Evolutionary conservation across 352 stramenopile species (phyloP), one percentile per base, ranked within the genome.

Genomic region (Phytophthora citrophthora): DNA sequence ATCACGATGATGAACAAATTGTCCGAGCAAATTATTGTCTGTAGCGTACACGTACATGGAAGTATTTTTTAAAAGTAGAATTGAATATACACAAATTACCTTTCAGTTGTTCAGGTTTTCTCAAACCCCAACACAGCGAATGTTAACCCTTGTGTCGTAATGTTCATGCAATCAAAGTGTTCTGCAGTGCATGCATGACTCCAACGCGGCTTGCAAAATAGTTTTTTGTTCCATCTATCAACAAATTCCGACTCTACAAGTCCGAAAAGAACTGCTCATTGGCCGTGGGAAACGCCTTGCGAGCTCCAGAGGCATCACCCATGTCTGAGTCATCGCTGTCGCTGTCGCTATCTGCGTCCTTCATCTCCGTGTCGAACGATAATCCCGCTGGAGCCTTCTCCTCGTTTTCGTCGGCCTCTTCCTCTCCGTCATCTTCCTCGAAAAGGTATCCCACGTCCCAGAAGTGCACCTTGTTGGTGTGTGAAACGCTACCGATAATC

Each of bases 371-470:
- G 36, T 89, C 81, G 32, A 86, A 69, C 1, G 63, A 56, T 39
- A 71, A 53, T 4, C 53, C 58, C 5, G 49, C 68, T 13, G 61
- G 61, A 15, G 65, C 55, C 24, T 86, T 83, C 9, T 86, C 81
- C 34, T 88, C 75, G 45, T 86, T 75, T 24, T 83, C 70, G n/a
- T 86, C 68, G 10, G 77, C 87, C 7, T 79, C 77, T 11, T 93
- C 86, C 23, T 95, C 85, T 29, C 71, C 83, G n/a, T 76, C 85
- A 31, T 94, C 88, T 32, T 97, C 91, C 16, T 98, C 88, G 41
- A 93, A 96, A 46, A 98, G 82, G 39, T 98, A 95, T 11, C 77
- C 82, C 8, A 96, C 90, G 81, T 99, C 96, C 94, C 94, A 99
- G 54, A 99, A 97, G 57, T 97, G 79, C 55, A 99, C 91, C 55